Conservation (phyloP, 768 basidiomycete species). For the Pleurotus cornucopiae region DNA sequence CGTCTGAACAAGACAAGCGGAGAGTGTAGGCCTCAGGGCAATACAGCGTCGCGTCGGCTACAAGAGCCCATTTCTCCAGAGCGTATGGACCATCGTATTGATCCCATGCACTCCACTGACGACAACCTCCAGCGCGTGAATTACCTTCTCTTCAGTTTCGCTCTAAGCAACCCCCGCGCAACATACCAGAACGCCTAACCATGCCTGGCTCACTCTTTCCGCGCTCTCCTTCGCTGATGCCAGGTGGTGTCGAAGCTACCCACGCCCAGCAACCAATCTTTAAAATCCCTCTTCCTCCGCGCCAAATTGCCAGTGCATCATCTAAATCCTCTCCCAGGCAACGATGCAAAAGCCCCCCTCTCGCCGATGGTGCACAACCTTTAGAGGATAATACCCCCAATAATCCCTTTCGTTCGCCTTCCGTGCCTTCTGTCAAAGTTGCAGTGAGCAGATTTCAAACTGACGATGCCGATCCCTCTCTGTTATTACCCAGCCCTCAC, state of each 20-base stretch:
- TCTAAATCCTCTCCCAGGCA: background rate
- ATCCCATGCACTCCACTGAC: background rate
- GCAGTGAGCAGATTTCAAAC: slow-evolving; percentile 44
- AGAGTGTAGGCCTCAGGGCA: background rate
- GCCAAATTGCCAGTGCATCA: slow-evolving; percentile 10
- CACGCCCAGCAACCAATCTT: slow-evolving; percentile 25
- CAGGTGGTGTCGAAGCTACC: slow-evolving; percentile 34
- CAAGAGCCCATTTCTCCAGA: background rate
- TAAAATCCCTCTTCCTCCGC: too few species aligned
- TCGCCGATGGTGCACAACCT: background rate
- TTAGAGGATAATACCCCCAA: slow-evolving; percentile 3
- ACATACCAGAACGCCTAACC: slow-evolving; percentile 37
- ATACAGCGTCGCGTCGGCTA: too few species aligned
- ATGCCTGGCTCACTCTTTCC: slow-evolving; percentile 83
- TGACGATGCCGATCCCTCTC: slow-evolving; percentile 46
- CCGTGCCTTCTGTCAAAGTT: slow-evolving; percentile 40
- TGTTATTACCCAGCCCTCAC: slow-evolving; percentile 43
- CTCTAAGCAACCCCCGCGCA: slow-evolving; percentile 26
- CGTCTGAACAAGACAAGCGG: too few species aligned
- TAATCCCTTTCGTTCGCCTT: slow-evolving; percentile 26
- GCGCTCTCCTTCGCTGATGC: slow-evolving; percentile 57
- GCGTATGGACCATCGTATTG: background rate
- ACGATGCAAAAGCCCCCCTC: slow-evolving; percentile 12
- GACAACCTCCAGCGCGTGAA: background rate
- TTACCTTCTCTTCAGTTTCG: slow-evolving; percentile 15